Conservation (phyloP, 164 flowering plant species). For the Warburgia ugandensis region DNA sequence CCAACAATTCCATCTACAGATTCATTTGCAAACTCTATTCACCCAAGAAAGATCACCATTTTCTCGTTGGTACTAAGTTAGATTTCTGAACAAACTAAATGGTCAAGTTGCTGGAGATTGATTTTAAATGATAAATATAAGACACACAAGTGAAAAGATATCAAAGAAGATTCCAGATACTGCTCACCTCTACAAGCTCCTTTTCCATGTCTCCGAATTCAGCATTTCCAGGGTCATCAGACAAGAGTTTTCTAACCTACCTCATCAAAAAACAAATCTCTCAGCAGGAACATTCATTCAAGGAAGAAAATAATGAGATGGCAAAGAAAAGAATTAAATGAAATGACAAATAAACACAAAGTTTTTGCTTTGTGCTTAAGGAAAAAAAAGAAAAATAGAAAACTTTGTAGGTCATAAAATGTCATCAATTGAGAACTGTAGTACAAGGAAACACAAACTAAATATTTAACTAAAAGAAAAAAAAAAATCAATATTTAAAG, state of each 20-base stretch:
- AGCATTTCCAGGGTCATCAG: slow-evolving; percentile 73
- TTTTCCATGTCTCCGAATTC: slow-evolving; percentile 92
- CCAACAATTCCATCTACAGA: background rate
- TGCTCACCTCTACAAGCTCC: slow-evolving; percentile 80
- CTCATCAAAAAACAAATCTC: background rate
- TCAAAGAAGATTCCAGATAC: slow-evolving; percentile 3
- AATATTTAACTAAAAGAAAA: no score
- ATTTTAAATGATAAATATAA: no score
- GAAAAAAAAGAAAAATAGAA: no score
- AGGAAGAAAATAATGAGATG: no score
- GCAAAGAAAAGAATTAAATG: no score
- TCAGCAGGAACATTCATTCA: background rate
- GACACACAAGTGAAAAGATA: background rate
- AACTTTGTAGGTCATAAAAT: no score
- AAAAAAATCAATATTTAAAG: no score
- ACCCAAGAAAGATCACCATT: background rate
- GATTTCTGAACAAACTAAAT: background rate
- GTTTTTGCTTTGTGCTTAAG: no score
- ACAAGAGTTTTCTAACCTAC: slow-evolving; percentile 65
- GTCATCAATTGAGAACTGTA: no score
- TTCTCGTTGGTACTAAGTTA: background rate
- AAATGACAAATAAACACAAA: no score
- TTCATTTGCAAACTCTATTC: background rate
- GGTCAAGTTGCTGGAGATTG: background rate
- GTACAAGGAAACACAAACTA: no score